Conservation (phyloP, 352 stramenopile genomes). For the Aphanomyces astaci region DNA sequence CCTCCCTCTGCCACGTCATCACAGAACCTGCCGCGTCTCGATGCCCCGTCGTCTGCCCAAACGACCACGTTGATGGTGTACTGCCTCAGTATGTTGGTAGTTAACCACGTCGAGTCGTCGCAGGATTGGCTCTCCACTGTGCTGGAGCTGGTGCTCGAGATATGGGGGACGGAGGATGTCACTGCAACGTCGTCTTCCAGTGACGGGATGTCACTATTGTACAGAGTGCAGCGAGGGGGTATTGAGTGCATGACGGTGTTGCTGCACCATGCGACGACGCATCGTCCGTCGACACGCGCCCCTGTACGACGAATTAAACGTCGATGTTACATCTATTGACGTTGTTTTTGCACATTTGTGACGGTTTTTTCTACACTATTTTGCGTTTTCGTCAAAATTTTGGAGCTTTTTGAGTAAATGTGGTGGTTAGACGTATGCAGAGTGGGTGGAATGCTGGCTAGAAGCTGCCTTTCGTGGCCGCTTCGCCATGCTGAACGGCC, state of each 20-base stretch:
- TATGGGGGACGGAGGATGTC: not conserved
- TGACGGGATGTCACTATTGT: not conserved
- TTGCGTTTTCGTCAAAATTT: too few species aligned
- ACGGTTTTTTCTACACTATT: too few species aligned
- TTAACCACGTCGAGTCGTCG: not conserved
- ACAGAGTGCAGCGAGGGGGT: not conserved
- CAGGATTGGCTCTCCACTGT: not conserved
- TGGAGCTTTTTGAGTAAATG: too few species aligned
- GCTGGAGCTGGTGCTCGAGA: not conserved
- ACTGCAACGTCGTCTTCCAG: too few species aligned
- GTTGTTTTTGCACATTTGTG: too few species aligned
- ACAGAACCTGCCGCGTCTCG: not conserved
- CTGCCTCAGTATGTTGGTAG: not conserved
- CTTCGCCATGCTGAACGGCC: not conserved
- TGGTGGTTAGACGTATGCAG: not conserved
- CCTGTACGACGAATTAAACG: not conserved
- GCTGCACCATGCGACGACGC: too few species aligned
- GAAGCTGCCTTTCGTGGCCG: not conserved
- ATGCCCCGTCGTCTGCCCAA: not conserved
- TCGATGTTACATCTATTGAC: not conserved
- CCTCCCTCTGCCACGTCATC: not conserved
- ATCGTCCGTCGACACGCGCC: not conserved
- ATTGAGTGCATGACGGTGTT: conserved; percentile 4
- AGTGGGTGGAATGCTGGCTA: not conserved
- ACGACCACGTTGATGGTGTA: conserved; percentile 1